Conservation (phyloP, 2,329 filamentous ascomycete genomes). For the Epichloe sylvatica region DNA sequence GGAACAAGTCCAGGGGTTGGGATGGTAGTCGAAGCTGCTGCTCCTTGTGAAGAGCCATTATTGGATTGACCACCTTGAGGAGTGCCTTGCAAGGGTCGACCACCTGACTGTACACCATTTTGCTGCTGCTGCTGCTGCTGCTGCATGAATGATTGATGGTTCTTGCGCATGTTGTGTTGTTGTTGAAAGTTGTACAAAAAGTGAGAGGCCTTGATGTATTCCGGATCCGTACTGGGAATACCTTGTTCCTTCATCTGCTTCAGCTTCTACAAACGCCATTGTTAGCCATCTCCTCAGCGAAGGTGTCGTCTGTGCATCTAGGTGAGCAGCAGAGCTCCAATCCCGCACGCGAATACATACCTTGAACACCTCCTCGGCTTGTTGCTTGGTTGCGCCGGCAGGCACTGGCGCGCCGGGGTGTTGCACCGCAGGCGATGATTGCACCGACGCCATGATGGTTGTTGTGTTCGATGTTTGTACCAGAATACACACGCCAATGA, state of each 20-base stretch:
- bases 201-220: conserved; percentile 69
- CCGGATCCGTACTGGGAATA: conserved; percentile 68
- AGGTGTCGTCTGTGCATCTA: not conserved
- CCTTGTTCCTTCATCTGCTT: conserved; percentile 79
- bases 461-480: conserved; percentile 4
- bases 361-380: conserved; percentile 60
- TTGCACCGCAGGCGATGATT: conserved; percentile 55
- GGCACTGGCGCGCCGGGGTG: conserved; percentile 50
- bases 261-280: conserved; percentile 49
- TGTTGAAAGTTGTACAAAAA: conserved; percentile 61
- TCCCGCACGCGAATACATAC: conserved; percentile 29
- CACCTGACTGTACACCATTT: conserved; percentile 33
- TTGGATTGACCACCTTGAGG: conserved; percentile 19
- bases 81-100: conserved; percentile 24
- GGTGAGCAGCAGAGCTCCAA: not conserved
- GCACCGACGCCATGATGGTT: conserved; percentile 64
- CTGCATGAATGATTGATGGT: conserved; percentile 29
- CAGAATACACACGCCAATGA: conserved; percentile 13
- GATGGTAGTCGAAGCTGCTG: conserved; percentile 23
- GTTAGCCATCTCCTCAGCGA: not conserved
- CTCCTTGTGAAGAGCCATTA: conserved; percentile 20
- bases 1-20: conserved; percentile 18
- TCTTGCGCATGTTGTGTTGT: conserved; percentile 42
- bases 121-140: conserved; percentile 29
- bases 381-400: conserved; percentile 57